Percentiles rank a stretch among this genome's conserved stretches.
These are phyloP conservation scores for Mycena galopus DNA, from an alignment of 768 basidiomycete genomes.

Conservation along the genomic window DNA sequence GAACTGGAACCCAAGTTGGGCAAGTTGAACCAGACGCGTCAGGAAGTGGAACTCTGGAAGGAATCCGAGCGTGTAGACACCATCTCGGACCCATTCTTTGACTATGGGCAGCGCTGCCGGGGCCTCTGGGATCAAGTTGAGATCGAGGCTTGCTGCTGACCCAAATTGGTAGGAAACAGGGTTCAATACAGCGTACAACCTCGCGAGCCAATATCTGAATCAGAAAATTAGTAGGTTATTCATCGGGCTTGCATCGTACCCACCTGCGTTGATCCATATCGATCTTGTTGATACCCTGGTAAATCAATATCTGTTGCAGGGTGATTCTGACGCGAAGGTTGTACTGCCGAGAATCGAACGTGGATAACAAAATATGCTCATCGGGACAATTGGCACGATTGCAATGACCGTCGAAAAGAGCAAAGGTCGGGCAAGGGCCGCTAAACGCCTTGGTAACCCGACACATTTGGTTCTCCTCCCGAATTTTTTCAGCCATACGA, in stretches of 20 bases:
- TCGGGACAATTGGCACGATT: constrained; percentile 23
- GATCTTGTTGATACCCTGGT: constrained; percentile 47
- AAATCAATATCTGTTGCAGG: constrained; percentile 64
- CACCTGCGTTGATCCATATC: constrained; percentile 41
- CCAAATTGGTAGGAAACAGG: constrained; percentile 64
- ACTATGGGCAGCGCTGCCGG: constrained; percentile 51
- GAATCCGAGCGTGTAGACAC: constrained; percentile 52
- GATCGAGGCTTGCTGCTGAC: constrained; percentile 50
- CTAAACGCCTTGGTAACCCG: constrained; percentile 45
- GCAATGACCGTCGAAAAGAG: constrained; percentile 15
- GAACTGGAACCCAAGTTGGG: constrained; percentile 54
- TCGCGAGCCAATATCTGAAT: constrained; percentile 58
- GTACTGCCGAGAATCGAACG: constrained; percentile 2
- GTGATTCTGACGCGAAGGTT: constrained; percentile 53
- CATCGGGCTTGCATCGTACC: not conserved
- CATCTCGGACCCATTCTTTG: constrained; percentile 60
- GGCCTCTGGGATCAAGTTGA: constrained; percentile 54
- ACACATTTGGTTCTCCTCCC: constrained; percentile 50
- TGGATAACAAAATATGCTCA: constrained; percentile 7
- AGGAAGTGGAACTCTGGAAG: constrained; percentile 48
- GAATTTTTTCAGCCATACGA: constrained; percentile 45
- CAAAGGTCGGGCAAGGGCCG: constrained; percentile 17
- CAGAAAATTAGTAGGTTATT: not conserved
- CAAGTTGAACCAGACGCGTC: constrained; percentile 54
- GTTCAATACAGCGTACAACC: constrained; percentile 62